Base-by-base conservation (phyloP, 352 stramenopile species). In the Nothophytophthora sp. region DNA sequence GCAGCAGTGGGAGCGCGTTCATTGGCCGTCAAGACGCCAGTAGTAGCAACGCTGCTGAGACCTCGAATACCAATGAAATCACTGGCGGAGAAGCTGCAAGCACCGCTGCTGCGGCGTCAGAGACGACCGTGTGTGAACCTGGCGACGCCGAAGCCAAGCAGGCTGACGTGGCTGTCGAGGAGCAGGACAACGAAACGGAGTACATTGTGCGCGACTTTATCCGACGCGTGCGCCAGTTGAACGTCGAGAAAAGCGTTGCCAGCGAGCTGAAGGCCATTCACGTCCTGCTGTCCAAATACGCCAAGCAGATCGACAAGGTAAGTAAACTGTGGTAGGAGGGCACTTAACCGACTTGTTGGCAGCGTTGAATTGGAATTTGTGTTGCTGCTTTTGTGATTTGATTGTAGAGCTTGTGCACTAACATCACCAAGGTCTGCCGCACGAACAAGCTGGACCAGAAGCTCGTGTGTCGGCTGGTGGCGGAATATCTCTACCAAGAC, bases 221-320 rank as follows among this genome's bases (percentile, higher is more conserved):
- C 37, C 53, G 77, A 41, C 76, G 76, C 9, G 78, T 88, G 25
- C 72, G 66, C 13, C 58, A 86, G 25, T 38, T 92, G 48, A 86
- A 90, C 41, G 61, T 90, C 11, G 79, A 92, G 39, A 87, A 88
- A 55, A 83, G 77, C 32, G 73, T 88, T 10, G 65, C 69, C 1
- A 79, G 75, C 19, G 81, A 92, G 46, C 60, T 92, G 12, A 88
- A 87, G 41, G 46, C 55, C 5, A 82, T 92, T 19, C 81, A 92
- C 44, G 63, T 85, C 27, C 58, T 83, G 37, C 45, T 92, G 37
- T 87, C 78, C 36, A 92, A 90, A 50, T 90, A 84, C 39, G 77
- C 72, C 28, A 92, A 92, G 54, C 74, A 86, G 34, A 90, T 92
- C 46, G 79, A 92, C 53, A 90, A 92, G 77, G 81, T 92, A 33